A percentile compares a stretch with the other conserved stretches of the same genome.
These are phyloP conservation scores for Elongisporangium prolatum DNA, from an alignment of 352 stramenopile species.

Conservation along the genomic window DNA sequence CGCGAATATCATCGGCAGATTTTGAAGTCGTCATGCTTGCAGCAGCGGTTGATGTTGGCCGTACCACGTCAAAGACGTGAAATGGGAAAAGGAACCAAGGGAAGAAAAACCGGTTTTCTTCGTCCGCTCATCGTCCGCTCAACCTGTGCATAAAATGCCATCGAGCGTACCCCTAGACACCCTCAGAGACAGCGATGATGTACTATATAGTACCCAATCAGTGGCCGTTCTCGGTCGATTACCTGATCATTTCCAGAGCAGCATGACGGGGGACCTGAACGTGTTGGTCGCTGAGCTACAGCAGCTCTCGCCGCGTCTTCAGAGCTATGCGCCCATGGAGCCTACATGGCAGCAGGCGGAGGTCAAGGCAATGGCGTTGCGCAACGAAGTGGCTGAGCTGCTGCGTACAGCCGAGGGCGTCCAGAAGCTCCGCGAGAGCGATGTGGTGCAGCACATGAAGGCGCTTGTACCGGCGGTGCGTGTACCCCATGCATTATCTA, in stretches of 20 bases:
- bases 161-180: too few relatives aligned
- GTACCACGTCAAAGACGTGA: too few relatives aligned
- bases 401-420: constrained; percentile 52
- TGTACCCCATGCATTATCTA: neutral
- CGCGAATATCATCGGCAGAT: too few relatives aligned
- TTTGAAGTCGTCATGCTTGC: too few relatives aligned
- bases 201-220: neutral
- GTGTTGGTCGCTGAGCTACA: constrained; percentile 42
- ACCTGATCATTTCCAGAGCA: neutral
- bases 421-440: constrained; percentile 45
- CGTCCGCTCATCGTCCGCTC: too few relatives aligned
- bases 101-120: too few relatives aligned
- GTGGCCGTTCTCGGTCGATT: neutral
- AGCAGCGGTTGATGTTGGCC: too few relatives aligned
- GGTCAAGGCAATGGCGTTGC: constrained; percentile 35
- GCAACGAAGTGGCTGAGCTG: constrained; percentile 46
- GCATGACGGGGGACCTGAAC: constrained; percentile 23
- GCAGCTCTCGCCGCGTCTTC: constrained; percentile 45
- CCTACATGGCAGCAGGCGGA: constrained; percentile 62
- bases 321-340: constrained; percentile 52
- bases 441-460: constrained; percentile 55
- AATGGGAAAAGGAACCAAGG: too few relatives aligned
- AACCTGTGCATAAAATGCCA: too few relatives aligned
- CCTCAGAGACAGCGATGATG: too few relatives aligned
- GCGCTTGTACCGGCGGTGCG: constrained; percentile 54